Conservation (phyloP, 75 land plant species). For the Sequoiadendron giganteum region DNA sequence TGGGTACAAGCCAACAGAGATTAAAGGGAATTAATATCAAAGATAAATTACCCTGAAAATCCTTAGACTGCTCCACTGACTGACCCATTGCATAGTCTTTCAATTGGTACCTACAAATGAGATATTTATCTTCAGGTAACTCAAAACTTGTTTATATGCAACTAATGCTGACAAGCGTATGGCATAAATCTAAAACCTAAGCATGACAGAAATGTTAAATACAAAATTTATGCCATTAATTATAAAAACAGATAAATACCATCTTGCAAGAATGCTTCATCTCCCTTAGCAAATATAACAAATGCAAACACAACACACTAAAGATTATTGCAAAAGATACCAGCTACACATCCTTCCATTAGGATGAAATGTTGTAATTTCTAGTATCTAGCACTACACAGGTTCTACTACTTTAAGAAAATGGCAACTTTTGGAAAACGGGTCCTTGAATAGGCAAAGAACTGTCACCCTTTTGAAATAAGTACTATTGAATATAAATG, state of each 20-base stretch:
- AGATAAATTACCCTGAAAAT: neutral
- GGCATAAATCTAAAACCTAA: neutral
- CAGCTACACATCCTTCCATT: neutral
- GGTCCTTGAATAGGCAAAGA: neutral
- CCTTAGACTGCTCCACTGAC: slow-evolving; percentile 1
- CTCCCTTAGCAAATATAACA: neutral
- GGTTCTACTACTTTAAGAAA: neutral
- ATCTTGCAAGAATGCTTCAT: neutral
- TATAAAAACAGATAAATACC: neutral
- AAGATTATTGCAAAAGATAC: neutral
- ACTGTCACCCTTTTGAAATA: neutral
- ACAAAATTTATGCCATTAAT: neutral
- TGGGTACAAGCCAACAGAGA: neutral
- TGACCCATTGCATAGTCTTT: slow-evolving; percentile 6
- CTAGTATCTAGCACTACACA: neutral
- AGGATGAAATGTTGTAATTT: neutral
- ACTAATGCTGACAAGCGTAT: neutral
- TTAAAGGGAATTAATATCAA: neutral
- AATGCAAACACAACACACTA: neutral
- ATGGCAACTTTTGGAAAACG: neutral
- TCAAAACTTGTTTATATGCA: neutral
- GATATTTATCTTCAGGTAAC: neutral
- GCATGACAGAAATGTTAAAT: neutral
- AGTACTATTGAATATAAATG: neutral
- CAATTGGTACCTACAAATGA: neutral